Conservation (phyloP, 2,329 filamentous ascomycete genomes). For the Phialophora expanda region DNA sequence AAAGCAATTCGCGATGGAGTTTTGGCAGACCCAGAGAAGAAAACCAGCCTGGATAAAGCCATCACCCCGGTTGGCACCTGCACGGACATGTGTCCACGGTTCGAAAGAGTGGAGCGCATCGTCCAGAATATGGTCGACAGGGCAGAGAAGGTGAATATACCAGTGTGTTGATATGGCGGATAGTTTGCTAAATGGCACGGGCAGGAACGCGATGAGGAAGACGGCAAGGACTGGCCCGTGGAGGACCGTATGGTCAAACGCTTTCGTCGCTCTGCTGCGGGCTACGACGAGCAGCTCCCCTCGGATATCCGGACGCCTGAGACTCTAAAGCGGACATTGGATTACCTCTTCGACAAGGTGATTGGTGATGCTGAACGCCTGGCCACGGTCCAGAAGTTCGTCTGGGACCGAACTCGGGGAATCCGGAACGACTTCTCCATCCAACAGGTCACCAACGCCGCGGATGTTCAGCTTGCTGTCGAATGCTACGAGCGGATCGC, state of each 20-base stretch:
- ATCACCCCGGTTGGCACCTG: constrained; percentile 67
- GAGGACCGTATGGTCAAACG: constrained; percentile 67
- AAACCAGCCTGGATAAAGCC: constrained; percentile 63
- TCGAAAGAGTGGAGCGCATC: constrained; percentile 65
- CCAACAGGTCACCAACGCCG: constrained; percentile 62
- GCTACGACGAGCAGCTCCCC: constrained; percentile 66
- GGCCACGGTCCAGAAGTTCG: constrained; percentile 63
- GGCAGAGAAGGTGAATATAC: constrained; percentile 60
- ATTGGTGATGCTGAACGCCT: constrained; percentile 58
- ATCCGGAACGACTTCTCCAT: constrained; percentile 70
- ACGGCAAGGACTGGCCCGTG: constrained; percentile 46
- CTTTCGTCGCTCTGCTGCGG: constrained; percentile 66
- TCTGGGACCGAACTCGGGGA: constrained; percentile 69
- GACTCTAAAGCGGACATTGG: constrained; percentile 53
- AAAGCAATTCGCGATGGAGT: constrained; percentile 59
- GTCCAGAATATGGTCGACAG: constrained; percentile 66
- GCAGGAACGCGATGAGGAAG: constrained; percentile 34
- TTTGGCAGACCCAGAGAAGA: constrained; percentile 65
- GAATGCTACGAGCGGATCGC: constrained; percentile 67
- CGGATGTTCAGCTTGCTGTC: constrained; percentile 63
- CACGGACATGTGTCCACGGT: constrained; percentile 68
- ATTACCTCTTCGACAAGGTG: constrained; percentile 57
- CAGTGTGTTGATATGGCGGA: background rate
- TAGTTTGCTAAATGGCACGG: constrained; percentile 17
- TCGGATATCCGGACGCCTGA: constrained; percentile 66